These are phyloP conservation scores for Naganishia onofrii DNA, from an alignment of 768 basidiomycete species.

Conservation along the genomic window DNA sequence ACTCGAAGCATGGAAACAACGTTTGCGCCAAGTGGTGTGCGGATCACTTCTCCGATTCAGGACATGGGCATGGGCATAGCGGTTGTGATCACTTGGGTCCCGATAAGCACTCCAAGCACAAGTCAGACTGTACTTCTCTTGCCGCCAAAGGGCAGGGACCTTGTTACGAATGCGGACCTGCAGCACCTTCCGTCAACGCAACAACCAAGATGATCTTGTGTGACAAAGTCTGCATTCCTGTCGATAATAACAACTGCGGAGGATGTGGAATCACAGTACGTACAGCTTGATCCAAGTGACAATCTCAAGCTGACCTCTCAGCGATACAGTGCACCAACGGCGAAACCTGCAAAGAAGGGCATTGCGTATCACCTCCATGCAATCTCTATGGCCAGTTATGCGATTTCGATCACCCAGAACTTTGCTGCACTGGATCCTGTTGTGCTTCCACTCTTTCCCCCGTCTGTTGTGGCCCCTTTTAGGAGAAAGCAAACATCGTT, in stretches of 20 bases:
- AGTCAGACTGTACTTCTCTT: background rate
- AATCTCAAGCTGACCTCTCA: no score
- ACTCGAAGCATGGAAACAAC: no score
- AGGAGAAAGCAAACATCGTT: no score
- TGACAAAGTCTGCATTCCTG: background rate
- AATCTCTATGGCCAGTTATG: no score
- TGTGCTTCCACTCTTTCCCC: no score
- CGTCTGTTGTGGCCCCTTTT: no score
- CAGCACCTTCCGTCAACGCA: background rate
- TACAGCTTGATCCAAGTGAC: background rate
- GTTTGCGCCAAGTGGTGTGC: no score
- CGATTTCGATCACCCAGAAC: no score
- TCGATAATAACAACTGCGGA: background rate
- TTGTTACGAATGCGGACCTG: constrained; percentile 16
- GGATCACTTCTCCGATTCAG: background rate
- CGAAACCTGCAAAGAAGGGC: no score
- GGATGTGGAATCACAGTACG: background rate
- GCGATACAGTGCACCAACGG: no score
- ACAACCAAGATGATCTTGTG: background rate
- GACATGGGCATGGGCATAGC: background rate
- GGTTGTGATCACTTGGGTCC: background rate
- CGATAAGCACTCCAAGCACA: background rate
- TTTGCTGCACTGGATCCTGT: no score
- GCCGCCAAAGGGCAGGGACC: constrained; percentile 4
- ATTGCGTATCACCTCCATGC: no score